A percentile compares a stretch with the other conserved stretches of the same genome.
Conservation (phyloP, 805 yeast species). For the Metschnikowia kofuensis region DNA sequence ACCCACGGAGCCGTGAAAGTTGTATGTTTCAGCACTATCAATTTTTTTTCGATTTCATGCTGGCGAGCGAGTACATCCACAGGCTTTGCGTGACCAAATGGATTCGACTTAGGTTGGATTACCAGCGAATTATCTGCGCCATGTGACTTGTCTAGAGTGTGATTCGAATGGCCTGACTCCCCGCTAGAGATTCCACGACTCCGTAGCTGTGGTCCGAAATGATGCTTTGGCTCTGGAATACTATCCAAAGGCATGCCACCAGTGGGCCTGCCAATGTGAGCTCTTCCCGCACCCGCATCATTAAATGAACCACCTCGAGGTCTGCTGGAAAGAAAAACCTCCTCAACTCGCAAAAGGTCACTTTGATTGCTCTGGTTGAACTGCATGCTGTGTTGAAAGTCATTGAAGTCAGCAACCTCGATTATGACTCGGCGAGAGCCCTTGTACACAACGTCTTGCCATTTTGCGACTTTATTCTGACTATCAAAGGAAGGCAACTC, state of each 20-base stretch:
- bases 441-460: slow-evolving; percentile 56
- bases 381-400: slow-evolving; percentile 38
- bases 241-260: slow-evolving; percentile 17
- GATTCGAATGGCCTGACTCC: background rate
- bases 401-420: slow-evolving; percentile 39
- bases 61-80: slow-evolving; percentile 70
- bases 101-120: slow-evolving; percentile 47
- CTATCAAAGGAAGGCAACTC: slow-evolving; percentile 52
- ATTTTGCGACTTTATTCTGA: slow-evolving; percentile 56
- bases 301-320: slow-evolving; percentile 11
- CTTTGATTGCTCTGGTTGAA: slow-evolving; percentile 36
- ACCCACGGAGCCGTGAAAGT: slow-evolving; percentile 27
- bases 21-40: slow-evolving; percentile 26
- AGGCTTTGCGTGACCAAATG: slow-evolving; percentile 85
- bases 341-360: slow-evolving; percentile 31
- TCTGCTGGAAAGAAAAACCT: slow-evolving; percentile 26
- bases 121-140: background rate
- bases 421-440: slow-evolving; percentile 37
- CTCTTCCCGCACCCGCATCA: slow-evolving; percentile 8
- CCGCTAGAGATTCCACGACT: slow-evolving; percentile 1
- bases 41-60: slow-evolving; percentile 51
- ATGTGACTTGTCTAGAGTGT: background rate
- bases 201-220: slow-evolving; percentile 8
- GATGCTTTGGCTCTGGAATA: slow-evolving; percentile 4
- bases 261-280: slow-evolving; percentile 8